phyloP scores from a whole-genome alignment of 192 early-diverging fungal species.

The Coemansia sp. region DNA sequence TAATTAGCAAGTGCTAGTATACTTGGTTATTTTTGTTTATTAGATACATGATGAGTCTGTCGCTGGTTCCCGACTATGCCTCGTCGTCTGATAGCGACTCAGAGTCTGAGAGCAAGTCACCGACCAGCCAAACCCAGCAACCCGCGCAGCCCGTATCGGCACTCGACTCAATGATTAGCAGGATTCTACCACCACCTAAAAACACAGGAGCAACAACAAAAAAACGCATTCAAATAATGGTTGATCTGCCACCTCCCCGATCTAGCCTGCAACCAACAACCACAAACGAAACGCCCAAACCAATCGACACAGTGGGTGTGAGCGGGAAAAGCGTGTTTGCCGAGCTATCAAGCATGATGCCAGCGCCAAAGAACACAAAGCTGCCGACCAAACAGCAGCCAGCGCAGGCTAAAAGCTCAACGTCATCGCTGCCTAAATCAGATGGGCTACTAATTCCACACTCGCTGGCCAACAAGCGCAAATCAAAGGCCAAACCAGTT shows the following conservation, averaged over 20 bases:
- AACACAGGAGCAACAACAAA: not conserved
- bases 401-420: not conserved
- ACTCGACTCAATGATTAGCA: constrained; percentile 27
- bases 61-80: constrained; percentile 41
- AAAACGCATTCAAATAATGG: constrained; percentile 29
- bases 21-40: not conserved
- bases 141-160: not conserved
- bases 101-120: constrained; percentile 6
- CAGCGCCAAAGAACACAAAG: constrained; percentile 42
- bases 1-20: too few species aligned
- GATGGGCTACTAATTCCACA: constrained; percentile 31
- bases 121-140: not conserved
- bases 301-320: not conserved
- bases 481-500: constrained; percentile 6
- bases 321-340: constrained; percentile 22
- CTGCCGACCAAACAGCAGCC: not conserved
- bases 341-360: constrained; percentile 41
- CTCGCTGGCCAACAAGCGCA: constrained; percentile 35
- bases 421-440: not conserved
- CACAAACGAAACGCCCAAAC: not conserved
- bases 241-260: constrained; percentile 22
- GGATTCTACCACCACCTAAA: constrained; percentile 37
- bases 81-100: constrained; percentile 32
- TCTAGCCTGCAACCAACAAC: not conserved
- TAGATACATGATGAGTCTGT: constrained; percentile 22